Evolutionary conservation across 257 asterid genomes (phyloP), one percentile per base, ranked within the genome.

Genomic region (Gentiana dahurica): DNA sequence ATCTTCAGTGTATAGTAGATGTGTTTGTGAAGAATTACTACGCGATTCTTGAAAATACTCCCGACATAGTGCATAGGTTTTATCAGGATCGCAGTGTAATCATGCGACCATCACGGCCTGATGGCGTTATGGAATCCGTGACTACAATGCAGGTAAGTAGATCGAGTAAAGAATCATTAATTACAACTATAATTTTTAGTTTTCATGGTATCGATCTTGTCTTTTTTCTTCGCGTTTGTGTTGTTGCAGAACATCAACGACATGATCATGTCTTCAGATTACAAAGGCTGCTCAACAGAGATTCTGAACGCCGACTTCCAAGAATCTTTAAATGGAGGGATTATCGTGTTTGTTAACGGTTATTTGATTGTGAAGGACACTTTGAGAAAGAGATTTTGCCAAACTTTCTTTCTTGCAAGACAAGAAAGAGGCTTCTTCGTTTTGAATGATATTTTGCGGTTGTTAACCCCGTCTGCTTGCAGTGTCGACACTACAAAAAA

Each of bases 341-440:
- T 89, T 53, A 37, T 89, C 41, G 73, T 83, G 37, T 61, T 56
- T 0, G 87, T 86, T 13, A 68, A 67, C 6, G 95, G 94, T 54
- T 61, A 57, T 51, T 65, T 72, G 37, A 60, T 54, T 2, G 45
- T 60, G 36, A 57, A 62, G 34, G 79, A 78, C 44, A 36, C 61
- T 3, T 58, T 51, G 38, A 70, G 55, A 57, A 76, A 15, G 65
- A 58, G 57, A 33, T 80, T 84, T 41, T 15, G 12, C 43, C 97
- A 89, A 35, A 78, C 84, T 1, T 89, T 86, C 62, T 74, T 86
- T 33, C 67, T 86, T 54, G 89, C 88, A 4, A 69, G 67, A 63
- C 85, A 83, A 44, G 77, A 67, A 15, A 79, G 6, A 0, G 82
- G 84, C 10, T 84, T 36, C 62, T 85, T 35, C 52, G 85, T 89